Conservation (phyloP, 257 asterid genomes). For the Mentha longifolia region DNA sequence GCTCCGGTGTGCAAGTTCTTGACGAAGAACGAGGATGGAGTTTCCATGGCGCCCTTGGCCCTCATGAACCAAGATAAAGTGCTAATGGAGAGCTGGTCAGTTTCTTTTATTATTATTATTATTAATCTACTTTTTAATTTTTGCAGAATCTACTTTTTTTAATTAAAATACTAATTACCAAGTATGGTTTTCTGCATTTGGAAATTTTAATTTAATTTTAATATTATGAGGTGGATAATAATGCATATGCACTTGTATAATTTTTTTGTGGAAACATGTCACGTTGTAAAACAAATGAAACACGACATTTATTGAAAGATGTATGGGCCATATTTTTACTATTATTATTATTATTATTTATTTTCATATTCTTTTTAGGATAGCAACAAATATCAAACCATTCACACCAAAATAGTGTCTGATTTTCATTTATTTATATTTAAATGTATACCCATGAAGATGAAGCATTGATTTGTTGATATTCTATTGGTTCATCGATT, state of each 20-base stretch:
- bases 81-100: slow-evolving; percentile 89
- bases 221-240: slow-evolving; percentile 14
- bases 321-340: background rate
- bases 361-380: too few relatives aligned
- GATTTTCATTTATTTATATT: too few relatives aligned
- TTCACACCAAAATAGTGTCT: too few relatives aligned
- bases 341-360: too few relatives aligned
- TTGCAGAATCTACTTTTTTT: too few relatives aligned
- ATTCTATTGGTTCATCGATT: background rate
- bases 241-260: background rate
- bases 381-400: too few relatives aligned
- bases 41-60: slow-evolving; percentile 69
- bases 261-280: background rate
- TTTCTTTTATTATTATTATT: background rate
- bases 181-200: background rate
- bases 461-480: background rate
- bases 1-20: slow-evolving; percentile 68
- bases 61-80: slow-evolving; percentile 88
- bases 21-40: slow-evolving; percentile 72
- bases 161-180: too few relatives aligned
- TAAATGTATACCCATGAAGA: too few relatives aligned
- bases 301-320: background rate
- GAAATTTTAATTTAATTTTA: background rate
- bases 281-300: background rate
- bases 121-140: too few relatives aligned